Evolutionary conservation across 1,284 basidiomycete genomes (phyloP).

Genomic region (Tilletia setariae): DNA sequence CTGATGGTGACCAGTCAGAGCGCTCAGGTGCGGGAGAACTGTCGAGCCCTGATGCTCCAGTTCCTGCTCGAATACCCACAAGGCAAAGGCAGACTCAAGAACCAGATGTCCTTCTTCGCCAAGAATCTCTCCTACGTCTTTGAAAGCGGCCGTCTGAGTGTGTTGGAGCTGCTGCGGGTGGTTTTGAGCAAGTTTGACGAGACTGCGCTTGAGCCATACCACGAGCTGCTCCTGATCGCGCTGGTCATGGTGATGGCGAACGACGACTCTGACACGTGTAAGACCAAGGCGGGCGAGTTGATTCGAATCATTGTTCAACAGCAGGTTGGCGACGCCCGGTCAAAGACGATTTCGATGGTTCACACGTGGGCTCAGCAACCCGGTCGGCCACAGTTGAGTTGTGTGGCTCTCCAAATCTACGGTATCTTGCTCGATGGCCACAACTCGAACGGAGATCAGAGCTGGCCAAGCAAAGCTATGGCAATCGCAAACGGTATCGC

Average conservation of each 20-base stretch:
- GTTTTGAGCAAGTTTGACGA: slow-evolving; percentile 80
- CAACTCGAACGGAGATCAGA: background rate
- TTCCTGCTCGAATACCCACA: slow-evolving; percentile 98
- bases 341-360: slow-evolving; percentile 68
- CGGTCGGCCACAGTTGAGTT: slow-evolving; percentile 64
- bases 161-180: slow-evolving; percentile 83
- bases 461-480: slow-evolving; percentile 15
- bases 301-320: slow-evolving; percentile 74
- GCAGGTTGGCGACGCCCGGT: slow-evolving; percentile 38
- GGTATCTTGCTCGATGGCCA: slow-evolving; percentile 30
- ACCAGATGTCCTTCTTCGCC: slow-evolving; percentile 86
- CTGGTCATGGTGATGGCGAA: slow-evolving; percentile 91
- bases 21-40: slow-evolving; percentile 82
- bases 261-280: slow-evolving; percentile 82
- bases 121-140: slow-evolving; percentile 89
- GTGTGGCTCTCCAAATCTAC: slow-evolving; percentile 68
- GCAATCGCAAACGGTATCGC: slow-evolving; percentile 22
- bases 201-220: slow-evolving; percentile 72
- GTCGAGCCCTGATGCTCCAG: slow-evolving; percentile 81
- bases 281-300: slow-evolving; percentile 78
- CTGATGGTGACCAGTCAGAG: slow-evolving; percentile 93
- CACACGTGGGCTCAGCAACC: slow-evolving; percentile 72
- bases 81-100: slow-evolving; percentile 81
- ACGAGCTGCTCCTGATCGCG: slow-evolving; percentile 85
- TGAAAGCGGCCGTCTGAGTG: slow-evolving; percentile 84